phyloP scores from a whole-genome alignment of 2,329 filamentous ascomycete species.

The Fusarium sp. region DNA sequence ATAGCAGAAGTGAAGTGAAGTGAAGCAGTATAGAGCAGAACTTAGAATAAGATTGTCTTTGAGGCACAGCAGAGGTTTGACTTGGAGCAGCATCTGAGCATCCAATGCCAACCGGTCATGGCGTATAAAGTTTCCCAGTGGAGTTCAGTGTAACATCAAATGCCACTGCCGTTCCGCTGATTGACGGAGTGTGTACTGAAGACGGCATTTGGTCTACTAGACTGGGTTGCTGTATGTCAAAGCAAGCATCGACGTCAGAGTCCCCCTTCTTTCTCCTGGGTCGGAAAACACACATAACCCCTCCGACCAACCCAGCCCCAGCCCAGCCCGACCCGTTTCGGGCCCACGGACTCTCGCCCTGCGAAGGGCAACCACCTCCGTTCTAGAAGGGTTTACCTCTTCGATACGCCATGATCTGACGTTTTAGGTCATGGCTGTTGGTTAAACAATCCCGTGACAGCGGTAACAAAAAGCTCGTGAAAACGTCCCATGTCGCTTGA shows the following conservation, averaged over 20 bases:
- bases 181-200: constrained; percentile 10
- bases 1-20: background rate
- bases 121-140: constrained; percentile 10
- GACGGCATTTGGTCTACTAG: too few species aligned
- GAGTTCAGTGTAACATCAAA: constrained; percentile 11
- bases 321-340: constrained; percentile 17
- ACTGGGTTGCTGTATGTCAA: too few species aligned
- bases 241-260: background rate
- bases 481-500: constrained; percentile 13
- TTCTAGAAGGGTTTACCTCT: constrained; percentile 29
- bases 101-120: too few species aligned
- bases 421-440: background rate
- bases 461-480: constrained; percentile 13
- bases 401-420: constrained; percentile 18
- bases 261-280: background rate
- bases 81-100: too few species aligned
- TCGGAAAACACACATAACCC: constrained; percentile 34
- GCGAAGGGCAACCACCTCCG: constrained; percentile 35
- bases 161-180: constrained; percentile 25
- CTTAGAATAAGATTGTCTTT: background rate
- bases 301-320: background rate
- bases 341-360: constrained; percentile 11
- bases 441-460: background rate
- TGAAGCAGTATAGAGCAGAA: background rate
- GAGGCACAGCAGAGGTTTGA: background rate